Base-by-base conservation (phyloP, 1,139 yeast genomes). In the Arxiozyma slooffiae region DNA sequence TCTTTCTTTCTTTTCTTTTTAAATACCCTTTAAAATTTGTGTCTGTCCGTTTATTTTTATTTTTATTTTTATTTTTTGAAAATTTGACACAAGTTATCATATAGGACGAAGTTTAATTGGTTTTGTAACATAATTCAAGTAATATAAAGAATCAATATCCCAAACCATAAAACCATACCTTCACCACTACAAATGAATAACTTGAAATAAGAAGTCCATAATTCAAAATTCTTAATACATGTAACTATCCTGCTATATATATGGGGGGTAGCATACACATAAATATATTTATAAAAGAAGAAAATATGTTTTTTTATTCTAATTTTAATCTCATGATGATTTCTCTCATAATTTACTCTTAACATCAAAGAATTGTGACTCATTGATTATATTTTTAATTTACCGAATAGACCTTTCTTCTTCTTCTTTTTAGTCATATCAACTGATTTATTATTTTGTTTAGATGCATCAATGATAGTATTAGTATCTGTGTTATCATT, bases 331-430 rank as follows among this genome's bases (percentile, higher is more conserved):
- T 30, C 36, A 30, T 14, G n/a, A 30, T 4, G 14, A 30, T 30
- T 4, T 4, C 14, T 30, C 3, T 30, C n/a, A 11, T 30, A 30
- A 6, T 30, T 14, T 30, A 30, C 11, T 30, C 14, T 30, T 30
- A 9, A 14, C 14, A 30, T 30, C 6, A 30, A 30, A 30, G 14
- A 6, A 1, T 30, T 4, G 14, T 30, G n/a, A 4, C 6, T 30
- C 6, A 11, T n/a, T 17, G 21, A 2, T 17, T 30, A 42, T 30
- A 38, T 38, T 43, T 49, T 49, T 30, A 49, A 24, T 40, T 49
- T 49, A 23, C 48, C 44, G n/a, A 49, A 30, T n/a, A 49, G n/a
- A 14, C 48, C 43, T 9, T 42, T 44, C 46, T 49, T 49, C 38
- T 49, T 45, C 44, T 49, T 41, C 46, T 49, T 47, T 34, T 36